Evolutionary conservation across 352 stramenopile species (phyloP).

Genomic region (Phytophthora palmivora): DNA sequence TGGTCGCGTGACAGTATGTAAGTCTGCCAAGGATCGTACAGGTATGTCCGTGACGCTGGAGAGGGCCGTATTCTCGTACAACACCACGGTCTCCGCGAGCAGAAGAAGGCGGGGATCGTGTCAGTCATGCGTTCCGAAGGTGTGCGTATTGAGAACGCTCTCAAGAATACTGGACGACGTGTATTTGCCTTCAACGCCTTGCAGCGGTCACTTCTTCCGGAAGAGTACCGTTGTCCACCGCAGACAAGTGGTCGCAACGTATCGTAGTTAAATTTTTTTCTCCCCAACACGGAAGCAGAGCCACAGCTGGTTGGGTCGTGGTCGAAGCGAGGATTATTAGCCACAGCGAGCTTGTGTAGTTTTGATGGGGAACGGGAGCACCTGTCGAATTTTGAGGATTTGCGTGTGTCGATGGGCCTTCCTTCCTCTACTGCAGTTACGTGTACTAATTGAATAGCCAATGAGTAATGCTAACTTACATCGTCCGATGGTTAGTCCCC

Average conservation of each 20-base stretch:
- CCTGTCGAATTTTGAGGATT: slow-evolving; percentile 36
- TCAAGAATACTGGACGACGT: slow-evolving; percentile 83
- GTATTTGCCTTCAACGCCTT: slow-evolving; percentile 90
- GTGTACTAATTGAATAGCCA: slow-evolving; percentile 45
- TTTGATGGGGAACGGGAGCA: slow-evolving; percentile 18
- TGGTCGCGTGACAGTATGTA: slow-evolving; percentile 95
- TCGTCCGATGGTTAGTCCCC: slow-evolving; percentile 6
- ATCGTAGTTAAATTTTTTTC: slow-evolving; percentile 56
- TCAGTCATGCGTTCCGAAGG: slow-evolving; percentile 86
- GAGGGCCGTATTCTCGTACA: slow-evolving; percentile 89
- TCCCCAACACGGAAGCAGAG: slow-evolving; percentile 17
- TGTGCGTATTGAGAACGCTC: slow-evolving; percentile 86
- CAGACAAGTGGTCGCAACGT: slow-evolving; percentile 83
- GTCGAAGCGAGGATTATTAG: slow-evolving; percentile 35
- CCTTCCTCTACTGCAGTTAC: slow-evolving; percentile 36
- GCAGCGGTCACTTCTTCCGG: slow-evolving; percentile 80
- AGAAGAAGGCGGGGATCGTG: slow-evolving; percentile 81
- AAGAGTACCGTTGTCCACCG: slow-evolving; percentile 85
- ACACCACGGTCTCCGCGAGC: slow-evolving; percentile 70
- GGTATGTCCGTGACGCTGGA: slow-evolving; percentile 98
- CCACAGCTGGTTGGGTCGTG: slow-evolving; percentile 10
- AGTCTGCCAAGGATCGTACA: slow-evolving; percentile 98
- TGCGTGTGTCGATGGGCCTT: slow-evolving; percentile 25
- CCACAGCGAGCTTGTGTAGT: slow-evolving; percentile 29
- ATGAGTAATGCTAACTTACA: slow-evolving; percentile 41